Evolutionary conservation across 2,329 filamentous ascomycete genomes (phyloP).

Genomic region (Colletotrichum chlorophyti): DNA sequence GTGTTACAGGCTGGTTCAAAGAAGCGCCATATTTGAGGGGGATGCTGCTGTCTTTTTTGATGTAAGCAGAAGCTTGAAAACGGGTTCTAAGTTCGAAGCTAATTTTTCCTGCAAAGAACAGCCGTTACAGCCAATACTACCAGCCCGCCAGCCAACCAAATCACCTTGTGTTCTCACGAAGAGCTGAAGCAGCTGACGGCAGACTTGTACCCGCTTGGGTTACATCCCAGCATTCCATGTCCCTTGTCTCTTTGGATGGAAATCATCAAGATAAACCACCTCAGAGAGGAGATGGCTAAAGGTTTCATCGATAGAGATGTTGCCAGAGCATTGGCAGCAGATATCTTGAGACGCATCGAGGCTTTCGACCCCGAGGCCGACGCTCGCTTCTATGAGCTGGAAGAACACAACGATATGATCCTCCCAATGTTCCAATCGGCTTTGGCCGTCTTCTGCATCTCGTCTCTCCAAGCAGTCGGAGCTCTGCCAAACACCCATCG

Average conservation of each 20-base stretch:
- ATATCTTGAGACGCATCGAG: slow-evolving; percentile 33
- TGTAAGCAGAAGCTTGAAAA: background rate
- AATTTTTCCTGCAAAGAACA: slow-evolving; percentile 33
- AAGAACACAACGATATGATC: slow-evolving; percentile 34
- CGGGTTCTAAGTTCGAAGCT: slow-evolving; percentile 1
- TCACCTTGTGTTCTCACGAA: slow-evolving; percentile 33
- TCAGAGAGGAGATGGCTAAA: slow-evolving; percentile 35
- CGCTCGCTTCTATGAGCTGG: slow-evolving; percentile 35
- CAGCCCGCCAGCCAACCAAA: slow-evolving; percentile 40
- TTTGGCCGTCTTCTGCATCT: slow-evolving; percentile 43
- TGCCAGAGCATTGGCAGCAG: background rate
- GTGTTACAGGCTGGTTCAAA: slow-evolving; percentile 1
- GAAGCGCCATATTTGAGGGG: background rate
- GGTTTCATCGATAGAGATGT: slow-evolving; percentile 22
- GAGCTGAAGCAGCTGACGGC: slow-evolving; percentile 36
- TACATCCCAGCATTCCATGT: slow-evolving; percentile 37
- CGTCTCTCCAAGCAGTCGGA: slow-evolving; percentile 41
- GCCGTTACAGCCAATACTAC: slow-evolving; percentile 44
- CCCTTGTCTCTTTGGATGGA: slow-evolving; percentile 40
- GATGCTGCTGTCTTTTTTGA: slow-evolving; percentile 4
- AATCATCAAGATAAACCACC: slow-evolving; percentile 42
- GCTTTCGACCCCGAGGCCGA: slow-evolving; percentile 38
- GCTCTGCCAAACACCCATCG: slow-evolving; percentile 33
- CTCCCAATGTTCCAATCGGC: slow-evolving; percentile 39
- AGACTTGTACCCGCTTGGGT: slow-evolving; percentile 27